Base-by-base conservation (phyloP, 1,139 yeast genomes). In the Yamadazyma diospyri region DNA sequence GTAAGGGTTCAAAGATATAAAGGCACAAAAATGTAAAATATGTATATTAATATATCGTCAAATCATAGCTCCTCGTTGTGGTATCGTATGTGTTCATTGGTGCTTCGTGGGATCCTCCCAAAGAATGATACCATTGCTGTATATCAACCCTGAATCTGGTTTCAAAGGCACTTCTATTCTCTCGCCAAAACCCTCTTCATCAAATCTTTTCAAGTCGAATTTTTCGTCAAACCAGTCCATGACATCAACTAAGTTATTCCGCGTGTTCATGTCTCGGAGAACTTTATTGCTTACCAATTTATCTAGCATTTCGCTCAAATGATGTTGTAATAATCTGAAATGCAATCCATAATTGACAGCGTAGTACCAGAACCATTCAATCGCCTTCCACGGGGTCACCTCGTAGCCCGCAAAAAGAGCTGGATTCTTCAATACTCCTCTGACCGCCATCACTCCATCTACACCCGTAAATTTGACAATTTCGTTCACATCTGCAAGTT, bases 361-460 rank as follows among this genome's bases (percentile, higher is more conserved):
- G 44, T 79, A 76, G 50, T 85, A 81, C 83, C 88, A 76, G 55
- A 89, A 85, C 39, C 69, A 64, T 55, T 94, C 98, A 6, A 92
- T 64, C 5, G 95, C 92, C 6, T 80, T 72, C 97, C 97, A 92
- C 1, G 97, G 97, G 3, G 96, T 81, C 32, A 61, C 65, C 0
- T 64, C 60, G 50, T 59, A 73, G 0, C 95, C 95, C 4, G 84
- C 73, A 59, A 92, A 92, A 41, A 92, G 52, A 0, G 92, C 95
- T 0, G 98, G 98, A 51, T 92, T 92, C 20, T 76, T 66, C 34
- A 92, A 64, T 3, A 87, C 66, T 0, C 98, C 98, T 43, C 98
- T 65, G 1, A 87, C 98, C 1, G 97, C 84, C 98, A 92, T 92
- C 5, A 92, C 84, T 5, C 97, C 98, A 51, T 87, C 94, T 21